These are phyloP conservation scores for Leccinum holopus DNA, from an alignment of 1,284 basidiomycete genomes.

Conservation along the genomic window DNA sequence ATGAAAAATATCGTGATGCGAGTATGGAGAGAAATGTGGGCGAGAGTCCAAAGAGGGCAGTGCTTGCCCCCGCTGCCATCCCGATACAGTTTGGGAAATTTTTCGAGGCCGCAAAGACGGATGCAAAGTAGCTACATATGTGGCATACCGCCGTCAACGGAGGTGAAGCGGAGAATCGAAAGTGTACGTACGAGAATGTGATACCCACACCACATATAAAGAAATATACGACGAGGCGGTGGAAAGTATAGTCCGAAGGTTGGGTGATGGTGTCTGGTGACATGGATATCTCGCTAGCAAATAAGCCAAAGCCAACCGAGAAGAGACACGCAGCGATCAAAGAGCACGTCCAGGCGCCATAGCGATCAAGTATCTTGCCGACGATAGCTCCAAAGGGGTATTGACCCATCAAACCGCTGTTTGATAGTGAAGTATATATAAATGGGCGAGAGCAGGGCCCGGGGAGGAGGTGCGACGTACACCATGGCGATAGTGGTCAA, in stretches of 20 bases:
- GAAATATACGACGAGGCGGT: constrained; percentile 56
- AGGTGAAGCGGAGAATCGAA: neutral
- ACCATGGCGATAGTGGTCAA: constrained; percentile 73
- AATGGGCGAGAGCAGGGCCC: neutral
- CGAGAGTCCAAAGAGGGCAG: constrained; percentile 74
- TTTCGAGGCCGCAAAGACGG: constrained; percentile 71
- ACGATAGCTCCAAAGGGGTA: constrained; percentile 63
- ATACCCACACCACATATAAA: constrained; percentile 64
- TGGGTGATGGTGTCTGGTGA: constrained; percentile 40
- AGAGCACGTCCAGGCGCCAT: constrained; percentile 65
- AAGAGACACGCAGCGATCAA: constrained; percentile 61
- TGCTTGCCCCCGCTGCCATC: constrained; percentile 62
- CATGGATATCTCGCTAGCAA: constrained; percentile 54
- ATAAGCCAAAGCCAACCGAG: constrained; percentile 56
- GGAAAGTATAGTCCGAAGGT: constrained; percentile 46
- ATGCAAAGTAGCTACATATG: constrained; percentile 63
- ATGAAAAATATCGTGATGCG: constrained; percentile 59
- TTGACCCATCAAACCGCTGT: constrained; percentile 66
- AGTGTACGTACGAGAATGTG: constrained; percentile 62
- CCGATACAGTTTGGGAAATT: constrained; percentile 64
- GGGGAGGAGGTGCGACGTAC: constrained; percentile 37
- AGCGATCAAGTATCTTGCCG: constrained; percentile 56
- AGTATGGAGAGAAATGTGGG: constrained; percentile 69
- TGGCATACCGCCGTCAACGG: constrained; percentile 1
- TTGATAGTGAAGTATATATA: neutral